Evolutionary conservation across 805 yeast genomes (phyloP).

Genomic region (Ogataea methylovora): DNA sequence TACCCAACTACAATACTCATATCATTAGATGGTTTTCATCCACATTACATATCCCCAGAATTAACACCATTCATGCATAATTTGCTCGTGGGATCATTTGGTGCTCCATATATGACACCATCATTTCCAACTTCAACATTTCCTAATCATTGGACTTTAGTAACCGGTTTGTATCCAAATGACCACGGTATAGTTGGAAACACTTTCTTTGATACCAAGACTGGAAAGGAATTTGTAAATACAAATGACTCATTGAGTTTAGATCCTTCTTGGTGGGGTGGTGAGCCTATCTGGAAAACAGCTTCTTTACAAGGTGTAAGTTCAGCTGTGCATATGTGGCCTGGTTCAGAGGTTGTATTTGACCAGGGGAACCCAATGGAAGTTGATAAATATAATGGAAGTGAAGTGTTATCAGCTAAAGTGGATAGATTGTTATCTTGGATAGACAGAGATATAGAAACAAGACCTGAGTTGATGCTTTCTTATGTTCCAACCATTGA

Average conservation of each 20-base stretch:
- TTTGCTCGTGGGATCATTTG: slow-evolving; percentile 43
- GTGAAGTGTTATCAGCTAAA: slow-evolving; percentile 54
- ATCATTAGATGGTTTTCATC: slow-evolving; percentile 88
- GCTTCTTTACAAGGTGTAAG: slow-evolving; percentile 53
- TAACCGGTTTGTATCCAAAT: slow-evolving; percentile 78
- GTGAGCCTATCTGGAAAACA: slow-evolving; percentile 84
- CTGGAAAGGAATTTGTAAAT: slow-evolving; percentile 52
- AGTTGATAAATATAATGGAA: slow-evolving; percentile 57
- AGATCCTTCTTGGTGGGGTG: slow-evolving; percentile 73
- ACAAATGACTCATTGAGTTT: slow-evolving; percentile 46
- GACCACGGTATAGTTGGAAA: slow-evolving; percentile 87
- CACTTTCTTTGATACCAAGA: slow-evolving; percentile 59
- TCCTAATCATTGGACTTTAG: slow-evolving; percentile 88
- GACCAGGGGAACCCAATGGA: slow-evolving; percentile 40
- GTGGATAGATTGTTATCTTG: slow-evolving; percentile 51
- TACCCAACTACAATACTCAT: slow-evolving; percentile 75
- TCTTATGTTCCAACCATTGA: slow-evolving; percentile 80
- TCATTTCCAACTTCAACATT: slow-evolving; percentile 85
- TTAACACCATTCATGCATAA: slow-evolving; percentile 67
- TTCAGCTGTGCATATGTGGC: slow-evolving; percentile 93
- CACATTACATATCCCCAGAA: slow-evolving; percentile 63
- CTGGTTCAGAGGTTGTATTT: slow-evolving; percentile 76
- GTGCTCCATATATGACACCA: slow-evolving; percentile 81
- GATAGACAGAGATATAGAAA: slow-evolving; percentile 49
- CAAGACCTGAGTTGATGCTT: slow-evolving; percentile 70